Conservation (phyloP, 148 eudicot genomes). For the Silene conica region DNA sequence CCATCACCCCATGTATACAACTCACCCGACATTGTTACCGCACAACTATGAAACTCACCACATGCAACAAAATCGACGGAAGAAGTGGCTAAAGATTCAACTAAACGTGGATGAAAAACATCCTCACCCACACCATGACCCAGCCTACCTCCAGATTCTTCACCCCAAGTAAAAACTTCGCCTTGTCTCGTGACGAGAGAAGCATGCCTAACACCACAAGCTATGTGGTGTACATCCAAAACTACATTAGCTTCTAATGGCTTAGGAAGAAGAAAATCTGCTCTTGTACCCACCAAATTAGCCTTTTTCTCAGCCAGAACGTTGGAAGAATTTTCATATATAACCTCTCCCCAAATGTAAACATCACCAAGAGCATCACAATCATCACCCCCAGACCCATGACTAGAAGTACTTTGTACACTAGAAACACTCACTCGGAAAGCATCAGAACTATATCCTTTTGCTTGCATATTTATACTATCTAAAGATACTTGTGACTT, state of each 20-base stretch:
- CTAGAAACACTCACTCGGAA: slow-evolving; percentile 94
- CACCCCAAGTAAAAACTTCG: slow-evolving; percentile 95
- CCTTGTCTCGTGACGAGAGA: slow-evolving; percentile 90
- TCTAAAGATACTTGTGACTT: slow-evolving; percentile 69
- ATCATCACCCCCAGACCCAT: slow-evolving; percentile 90
- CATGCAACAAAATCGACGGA: slow-evolving; percentile 86
- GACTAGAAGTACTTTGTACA: slow-evolving; percentile 95
- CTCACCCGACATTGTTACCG: slow-evolving; percentile 83
- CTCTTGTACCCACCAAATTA: slow-evolving; percentile 37
- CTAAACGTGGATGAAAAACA: slow-evolving; percentile 62
- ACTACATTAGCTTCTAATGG: slow-evolving; percentile 82
- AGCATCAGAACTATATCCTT: slow-evolving; percentile 72
- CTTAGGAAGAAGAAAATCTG: slow-evolving; percentile 76
- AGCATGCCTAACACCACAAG: slow-evolving; percentile 89
- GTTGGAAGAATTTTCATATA: slow-evolving; percentile 52
- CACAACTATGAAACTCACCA: slow-evolving; percentile 95
- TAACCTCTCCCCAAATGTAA: slow-evolving; percentile 93
- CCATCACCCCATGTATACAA: slow-evolving; percentile 98
- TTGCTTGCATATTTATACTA: slow-evolving; percentile 76
- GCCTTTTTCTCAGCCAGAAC: slow-evolving; percentile 48
- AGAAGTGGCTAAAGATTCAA: slow-evolving; percentile 65
- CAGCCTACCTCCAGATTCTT: slow-evolving; percentile 93
- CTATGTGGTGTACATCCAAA: slow-evolving; percentile 75
- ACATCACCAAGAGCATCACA: slow-evolving; percentile 92
- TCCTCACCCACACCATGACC: slow-evolving; percentile 91